A percentile compares a stretch with the other conserved stretches of the same genome.
These are phyloP conservation scores for Dittrichia graveolens DNA, from an alignment of 129 eudicot genomes.

Conservation along the genomic window DNA sequence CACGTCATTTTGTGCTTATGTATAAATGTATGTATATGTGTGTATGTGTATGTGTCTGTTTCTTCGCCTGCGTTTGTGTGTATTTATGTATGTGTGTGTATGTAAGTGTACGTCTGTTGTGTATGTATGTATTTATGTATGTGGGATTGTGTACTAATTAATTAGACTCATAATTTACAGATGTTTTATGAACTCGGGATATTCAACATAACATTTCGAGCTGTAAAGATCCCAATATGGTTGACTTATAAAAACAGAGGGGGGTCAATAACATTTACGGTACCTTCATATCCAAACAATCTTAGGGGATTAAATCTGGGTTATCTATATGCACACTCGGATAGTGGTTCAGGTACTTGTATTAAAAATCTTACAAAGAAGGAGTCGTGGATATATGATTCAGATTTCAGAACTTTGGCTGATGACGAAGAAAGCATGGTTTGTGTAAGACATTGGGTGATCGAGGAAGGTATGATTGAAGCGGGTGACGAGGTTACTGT, in stretches of 20 bases:
- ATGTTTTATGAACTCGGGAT: constrained; percentile 19
- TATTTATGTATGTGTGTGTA: too few species aligned
- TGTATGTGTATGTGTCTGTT: too few species aligned
- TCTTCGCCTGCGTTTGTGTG: too few species aligned
- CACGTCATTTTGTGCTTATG: too few species aligned
- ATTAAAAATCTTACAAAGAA: neutral
- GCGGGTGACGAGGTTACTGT: constrained; percentile 18
- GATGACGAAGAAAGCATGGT: neutral
- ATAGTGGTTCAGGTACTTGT: neutral
- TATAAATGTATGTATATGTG: too few species aligned
- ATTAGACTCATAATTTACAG: neutral
- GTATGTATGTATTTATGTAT: too few species aligned
- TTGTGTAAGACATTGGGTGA: constrained; percentile 30
- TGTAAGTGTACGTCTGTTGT: too few species aligned
- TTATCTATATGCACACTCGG: too few species aligned
- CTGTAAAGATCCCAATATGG: constrained; percentile 14
- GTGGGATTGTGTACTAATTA: too few species aligned
- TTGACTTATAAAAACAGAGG: neutral
- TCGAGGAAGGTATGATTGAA: constrained; percentile 1
- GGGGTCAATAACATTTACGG: constrained; percentile 2
- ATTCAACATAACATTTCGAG: constrained; percentile 27
- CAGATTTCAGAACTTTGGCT: neutral
- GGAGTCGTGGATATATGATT: neutral
- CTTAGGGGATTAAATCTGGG: constrained; percentile 19
- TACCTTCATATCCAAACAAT: neutral